Percentiles rank a stretch among this genome's conserved stretches.
phyloP scores from a whole-genome alignment of 106 monocot species.

The Acorus calamus region DNA sequence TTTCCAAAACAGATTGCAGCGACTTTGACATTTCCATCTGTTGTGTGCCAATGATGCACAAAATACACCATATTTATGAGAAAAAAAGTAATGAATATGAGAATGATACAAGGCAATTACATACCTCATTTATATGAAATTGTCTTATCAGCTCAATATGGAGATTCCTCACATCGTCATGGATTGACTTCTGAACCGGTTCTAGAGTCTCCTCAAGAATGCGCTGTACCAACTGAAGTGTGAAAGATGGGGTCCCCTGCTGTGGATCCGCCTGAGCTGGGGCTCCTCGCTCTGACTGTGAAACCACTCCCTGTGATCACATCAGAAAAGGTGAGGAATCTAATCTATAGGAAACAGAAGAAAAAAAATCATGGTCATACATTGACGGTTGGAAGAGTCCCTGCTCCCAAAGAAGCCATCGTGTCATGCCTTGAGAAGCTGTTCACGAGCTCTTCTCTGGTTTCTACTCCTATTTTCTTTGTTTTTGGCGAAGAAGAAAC shows the following conservation, averaged over 20 bases:
- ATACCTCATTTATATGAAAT: constrained; percentile 93
- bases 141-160: constrained; percentile 91
- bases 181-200: constrained; percentile 64
- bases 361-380: constrained; percentile 6
- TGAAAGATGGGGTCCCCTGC: constrained; percentile 61
- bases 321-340: constrained; percentile 4
- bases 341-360: background rate
- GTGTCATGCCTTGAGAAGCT: constrained; percentile 45
- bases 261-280: constrained; percentile 38
- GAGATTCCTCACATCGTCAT: constrained; percentile 85
- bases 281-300: constrained; percentile 16
- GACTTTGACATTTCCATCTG: constrained; percentile 34
- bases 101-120: background rate
- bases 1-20: constrained; percentile 26
- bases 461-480: constrained; percentile 77
- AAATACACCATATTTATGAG: background rate
- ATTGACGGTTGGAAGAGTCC: constrained; percentile 28
- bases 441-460: constrained; percentile 60
- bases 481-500: constrained; percentile 60
- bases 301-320: constrained; percentile 33
- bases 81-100: background rate
- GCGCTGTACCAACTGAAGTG: constrained; percentile 79
- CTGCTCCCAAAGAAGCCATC: constrained; percentile 18
- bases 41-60: background rate
- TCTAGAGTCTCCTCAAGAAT: constrained; percentile 81